Percentiles rank a stretch among this genome's conserved stretches.
These are phyloP conservation scores for Anacardium occidentale DNA, from an alignment of 345 rosid genomes.

Conservation along the genomic window DNA sequence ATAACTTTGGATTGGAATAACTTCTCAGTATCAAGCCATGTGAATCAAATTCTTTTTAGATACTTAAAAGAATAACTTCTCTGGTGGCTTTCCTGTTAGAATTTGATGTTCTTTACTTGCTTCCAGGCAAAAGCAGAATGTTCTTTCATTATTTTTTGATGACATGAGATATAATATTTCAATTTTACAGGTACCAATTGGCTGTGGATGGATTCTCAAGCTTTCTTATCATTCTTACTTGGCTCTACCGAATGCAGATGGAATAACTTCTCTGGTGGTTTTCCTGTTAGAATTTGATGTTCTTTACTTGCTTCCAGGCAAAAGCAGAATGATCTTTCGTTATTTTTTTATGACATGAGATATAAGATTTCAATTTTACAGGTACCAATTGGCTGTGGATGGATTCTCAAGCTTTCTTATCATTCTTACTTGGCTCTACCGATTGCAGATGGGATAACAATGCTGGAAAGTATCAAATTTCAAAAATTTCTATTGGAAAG, in stretches of 20 bases:
- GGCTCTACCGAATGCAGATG: too few relatives aligned
- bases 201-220: background rate
- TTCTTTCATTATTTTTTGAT: conserved; percentile 10
- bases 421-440: too few relatives aligned
- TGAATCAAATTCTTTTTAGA: background rate
- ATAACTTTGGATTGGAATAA: background rate
- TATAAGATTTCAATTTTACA: background rate
- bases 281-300: background rate
- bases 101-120: conserved; percentile 7
- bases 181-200: background rate
- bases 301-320: conserved; percentile 13
- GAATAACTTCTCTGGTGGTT: conserved; percentile 20
- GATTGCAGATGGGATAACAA: too few relatives aligned
- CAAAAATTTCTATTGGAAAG: too few relatives aligned
- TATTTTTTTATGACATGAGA: background rate
- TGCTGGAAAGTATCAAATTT: too few relatives aligned
- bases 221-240: too few relatives aligned
- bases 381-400: background rate
- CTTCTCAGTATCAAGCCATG: background rate
- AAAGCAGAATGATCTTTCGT: conserved; percentile 7
- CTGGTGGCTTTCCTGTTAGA: conserved; percentile 9
- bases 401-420: background rate
- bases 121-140: background rate
- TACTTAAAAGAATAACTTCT: conserved; percentile 12
- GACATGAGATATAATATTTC: background rate